Base-by-base conservation (phyloP, 2,329 filamentous ascomycete species). In the Dactylellina leptospora region DNA sequence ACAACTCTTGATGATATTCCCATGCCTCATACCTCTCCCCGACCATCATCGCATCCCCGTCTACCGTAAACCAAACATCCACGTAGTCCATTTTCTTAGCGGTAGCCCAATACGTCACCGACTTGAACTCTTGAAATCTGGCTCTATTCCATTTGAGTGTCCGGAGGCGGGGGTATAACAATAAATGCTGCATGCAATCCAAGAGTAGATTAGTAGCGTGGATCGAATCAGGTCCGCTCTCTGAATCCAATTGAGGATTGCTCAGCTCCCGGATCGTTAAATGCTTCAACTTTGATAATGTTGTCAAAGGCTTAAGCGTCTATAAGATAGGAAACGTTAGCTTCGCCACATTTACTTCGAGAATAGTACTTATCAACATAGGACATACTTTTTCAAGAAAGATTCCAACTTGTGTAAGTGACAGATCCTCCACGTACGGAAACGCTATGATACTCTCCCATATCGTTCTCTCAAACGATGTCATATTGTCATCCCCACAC, bases 1-100 rank as follows among this genome's bases (percentile, higher is more conserved):
- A 38, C 13, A 70, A 22, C 23, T 70, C 64, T 10, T 61, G 40
- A 16, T 60, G 40, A 18, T 50, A 70, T 18, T 61, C 44, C 56
- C 48, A 55, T 8, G 56, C 64, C 18, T 70, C 30, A 13, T 70
- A 70, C 36, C 64, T 48, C 25, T 56, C 55, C 23, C 42, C 40
- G 1, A 25, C 33, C 8, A 70, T 42, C 16, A 56, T 20, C 2
- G 25, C 5, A 16, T 56, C 48, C 3, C 13, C 50, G 9, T 16
- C 27, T 16, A 50, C 20, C 3, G 18, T 62, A 11, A 61, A 45
- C 64, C 55, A 70, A 28, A 62, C n/a, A 11, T 70, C 56, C 4
- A 70, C 48, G n/a, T 50, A 25, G 1, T 62, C 50, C 1, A 61
- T 56, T 13, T 51, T 45, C 20, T 13, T 36, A 8, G 2, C 5